Evolutionary conservation across 192 early-diverging fungal genomes (phyloP).

Genomic region (Entomortierella beljakovae): DNA sequence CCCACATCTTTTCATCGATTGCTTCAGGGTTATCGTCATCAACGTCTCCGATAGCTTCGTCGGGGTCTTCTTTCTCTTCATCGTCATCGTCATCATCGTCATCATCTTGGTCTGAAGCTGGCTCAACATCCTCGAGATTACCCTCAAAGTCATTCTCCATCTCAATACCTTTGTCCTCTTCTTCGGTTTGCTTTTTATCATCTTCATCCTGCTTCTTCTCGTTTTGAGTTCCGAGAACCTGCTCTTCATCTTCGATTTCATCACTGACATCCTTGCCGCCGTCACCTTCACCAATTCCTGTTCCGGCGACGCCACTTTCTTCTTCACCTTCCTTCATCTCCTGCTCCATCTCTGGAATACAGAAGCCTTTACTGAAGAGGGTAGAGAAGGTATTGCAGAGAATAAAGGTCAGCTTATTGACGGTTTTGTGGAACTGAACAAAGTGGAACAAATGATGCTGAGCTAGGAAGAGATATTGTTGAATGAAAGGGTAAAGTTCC

Average conservation of each 20-base stretch:
- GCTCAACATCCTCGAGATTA: constrained; percentile 86
- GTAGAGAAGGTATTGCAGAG: constrained; percentile 75
- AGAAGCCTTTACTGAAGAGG: constrained; percentile 89
- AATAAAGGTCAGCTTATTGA: constrained; percentile 79
- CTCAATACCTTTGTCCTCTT: constrained; percentile 93
- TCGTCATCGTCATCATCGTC: constrained; percentile 72
- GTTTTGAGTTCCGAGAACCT: constrained; percentile 91
- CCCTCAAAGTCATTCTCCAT: constrained; percentile 99
- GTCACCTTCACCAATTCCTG: constrained; percentile 95
- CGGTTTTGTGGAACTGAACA: constrained; percentile 72
- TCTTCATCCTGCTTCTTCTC: constrained; percentile 67
- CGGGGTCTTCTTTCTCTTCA: constrained; percentile 79
- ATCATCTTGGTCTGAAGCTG: constrained; percentile 67
- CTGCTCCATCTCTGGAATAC: constrained; percentile 77
- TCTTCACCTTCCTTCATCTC: constrained; percentile 72
- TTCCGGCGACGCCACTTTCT: constrained; percentile 69
- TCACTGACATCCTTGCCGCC: constrained; percentile 96
- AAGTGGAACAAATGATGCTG: constrained; percentile 69
- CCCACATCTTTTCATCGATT: constrained; percentile 99
- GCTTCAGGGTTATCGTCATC: constrained; percentile 88
- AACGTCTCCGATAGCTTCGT: constrained; percentile 94
- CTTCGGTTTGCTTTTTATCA: constrained; percentile 71
- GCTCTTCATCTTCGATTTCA: constrained; percentile 97
- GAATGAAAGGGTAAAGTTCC: constrained; percentile 65
- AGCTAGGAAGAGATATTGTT: constrained; percentile 72